Conservation (phyloP, 2,329 filamentous ascomycete species). For the Paraphaeosphaeria minitans region DNA sequence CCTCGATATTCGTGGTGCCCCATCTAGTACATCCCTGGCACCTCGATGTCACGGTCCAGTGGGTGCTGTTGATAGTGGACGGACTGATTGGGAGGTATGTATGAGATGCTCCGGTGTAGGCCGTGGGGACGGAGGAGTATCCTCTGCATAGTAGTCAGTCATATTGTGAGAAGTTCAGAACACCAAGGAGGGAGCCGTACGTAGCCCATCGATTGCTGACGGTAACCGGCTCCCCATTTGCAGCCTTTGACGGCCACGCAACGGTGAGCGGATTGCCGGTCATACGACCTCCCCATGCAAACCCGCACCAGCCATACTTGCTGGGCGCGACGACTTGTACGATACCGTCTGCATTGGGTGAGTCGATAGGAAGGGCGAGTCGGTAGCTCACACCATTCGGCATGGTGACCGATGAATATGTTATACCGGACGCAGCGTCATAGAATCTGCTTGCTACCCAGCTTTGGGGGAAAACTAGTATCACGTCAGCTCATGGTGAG, state of each 20-base stretch:
- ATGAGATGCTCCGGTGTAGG: constrained; percentile 21
- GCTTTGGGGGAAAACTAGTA: neutral
- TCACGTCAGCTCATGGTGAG: neutral
- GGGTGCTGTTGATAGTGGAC: constrained; percentile 15
- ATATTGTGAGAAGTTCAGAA: neutral
- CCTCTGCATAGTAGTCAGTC: constrained; percentile 59
- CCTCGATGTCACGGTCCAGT: constrained; percentile 23
- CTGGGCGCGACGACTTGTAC: constrained; percentile 22
- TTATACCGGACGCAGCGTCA: constrained; percentile 19
- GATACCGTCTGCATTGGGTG: constrained; percentile 21
- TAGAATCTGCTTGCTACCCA: constrained; percentile 17
- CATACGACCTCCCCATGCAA: constrained; percentile 30
- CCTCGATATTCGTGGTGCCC: constrained; percentile 8
- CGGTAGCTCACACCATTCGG: constrained; percentile 23
- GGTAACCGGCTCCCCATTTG: constrained; percentile 11
- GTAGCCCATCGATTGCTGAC: constrained; percentile 22
- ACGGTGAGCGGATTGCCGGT: constrained; percentile 9
- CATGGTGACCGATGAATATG: constrained; percentile 23
- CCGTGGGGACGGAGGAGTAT: constrained; percentile 90
- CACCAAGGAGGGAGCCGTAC: constrained; percentile 13
- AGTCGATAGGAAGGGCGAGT: constrained; percentile 20
- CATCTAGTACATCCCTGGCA: constrained; percentile 26
- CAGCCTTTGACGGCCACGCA: constrained; percentile 18
- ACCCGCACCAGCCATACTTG: constrained; percentile 24
- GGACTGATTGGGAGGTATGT: constrained; percentile 17